Percentiles rank a stretch among this genome's conserved stretches.
Evolutionary conservation across 2,329 filamentous ascomycete genomes (phyloP).

Genomic region (Escovopsis sp.): DNA sequence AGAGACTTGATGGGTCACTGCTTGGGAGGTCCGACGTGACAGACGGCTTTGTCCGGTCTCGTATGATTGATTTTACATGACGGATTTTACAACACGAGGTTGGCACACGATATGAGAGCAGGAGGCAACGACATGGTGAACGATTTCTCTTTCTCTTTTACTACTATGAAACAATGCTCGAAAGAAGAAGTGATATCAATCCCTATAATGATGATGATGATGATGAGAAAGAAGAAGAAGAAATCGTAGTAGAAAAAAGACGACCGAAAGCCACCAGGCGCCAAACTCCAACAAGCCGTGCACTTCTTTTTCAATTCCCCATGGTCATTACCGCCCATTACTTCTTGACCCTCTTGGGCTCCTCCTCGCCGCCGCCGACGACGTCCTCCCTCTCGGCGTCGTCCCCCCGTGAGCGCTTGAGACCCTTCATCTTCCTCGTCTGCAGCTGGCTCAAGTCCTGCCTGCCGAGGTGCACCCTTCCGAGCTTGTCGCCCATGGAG

Average conservation of each 20-base stretch:
- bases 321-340: constrained; percentile 6
- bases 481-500: constrained; percentile 88
- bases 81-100: no score
- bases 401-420: constrained; percentile 67
- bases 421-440: constrained; percentile 97
- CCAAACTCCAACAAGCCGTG: constrained; percentile 15
- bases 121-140: no score
- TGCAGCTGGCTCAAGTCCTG: constrained; percentile 81
- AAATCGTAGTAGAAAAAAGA: constrained; percentile 3
- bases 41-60: no score
- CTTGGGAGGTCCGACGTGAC: no score
- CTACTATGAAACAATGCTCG: no score
- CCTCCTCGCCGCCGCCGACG: constrained; percentile 16
- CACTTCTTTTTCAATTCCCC: background rate
- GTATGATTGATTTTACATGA: no score
- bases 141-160: no score
- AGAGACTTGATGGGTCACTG: no score
- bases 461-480: constrained; percentile 78
- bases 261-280: constrained; percentile 12
- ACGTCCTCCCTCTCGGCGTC: constrained; percentile 31
- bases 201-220: no score
- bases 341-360: constrained; percentile 21
- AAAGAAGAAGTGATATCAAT: no score
- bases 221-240: background rate
- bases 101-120: no score